These are phyloP conservation scores for Gastrolobium bilobum DNA, from an alignment of 306 rosid genomes.

Conservation along the genomic window DNA sequence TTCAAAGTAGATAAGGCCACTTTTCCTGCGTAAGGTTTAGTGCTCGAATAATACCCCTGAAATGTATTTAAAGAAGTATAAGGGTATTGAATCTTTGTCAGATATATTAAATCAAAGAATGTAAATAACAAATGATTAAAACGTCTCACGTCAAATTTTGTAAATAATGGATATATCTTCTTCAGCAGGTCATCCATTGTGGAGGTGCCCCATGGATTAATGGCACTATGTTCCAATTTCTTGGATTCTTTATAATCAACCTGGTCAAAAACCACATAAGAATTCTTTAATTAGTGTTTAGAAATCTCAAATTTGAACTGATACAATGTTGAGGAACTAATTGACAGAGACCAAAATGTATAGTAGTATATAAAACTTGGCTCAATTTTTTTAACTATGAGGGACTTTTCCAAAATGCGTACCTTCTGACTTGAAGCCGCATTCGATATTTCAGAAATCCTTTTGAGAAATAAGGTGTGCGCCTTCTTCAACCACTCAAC, in stretches of 20 bases:
- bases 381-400: conserved; percentile 25
- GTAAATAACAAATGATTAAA: conserved; percentile 41
- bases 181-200: conserved; percentile 59
- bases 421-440: conserved; percentile 63
- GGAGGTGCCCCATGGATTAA: conserved; percentile 90
- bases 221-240: conserved; percentile 44
- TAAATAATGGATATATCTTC: conserved; percentile 62
- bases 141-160: conserved; percentile 67
- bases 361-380: conserved; percentile 12
- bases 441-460: conserved; percentile 67
- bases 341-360: conserved; percentile 23
- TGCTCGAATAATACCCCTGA: conserved; percentile 79
- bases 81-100: conserved; percentile 37
- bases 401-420: conserved; percentile 38
- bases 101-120: conserved; percentile 20
- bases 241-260: conserved; percentile 50
- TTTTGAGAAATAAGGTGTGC: conserved; percentile 62
- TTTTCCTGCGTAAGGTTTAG: conserved; percentile 80
- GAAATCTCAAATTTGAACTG: conserved; percentile 40
- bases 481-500: conserved; percentile 79
- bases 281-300: conserved; percentile 30
- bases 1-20: conserved; percentile 69
- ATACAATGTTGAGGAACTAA: conserved; percentile 32
- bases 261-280: conserved; percentile 56
- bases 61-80: conserved; percentile 35